Evolutionary conservation across 1,284 basidiomycete genomes (phyloP).

Genomic region (Rugosomyces carneus): DNA sequence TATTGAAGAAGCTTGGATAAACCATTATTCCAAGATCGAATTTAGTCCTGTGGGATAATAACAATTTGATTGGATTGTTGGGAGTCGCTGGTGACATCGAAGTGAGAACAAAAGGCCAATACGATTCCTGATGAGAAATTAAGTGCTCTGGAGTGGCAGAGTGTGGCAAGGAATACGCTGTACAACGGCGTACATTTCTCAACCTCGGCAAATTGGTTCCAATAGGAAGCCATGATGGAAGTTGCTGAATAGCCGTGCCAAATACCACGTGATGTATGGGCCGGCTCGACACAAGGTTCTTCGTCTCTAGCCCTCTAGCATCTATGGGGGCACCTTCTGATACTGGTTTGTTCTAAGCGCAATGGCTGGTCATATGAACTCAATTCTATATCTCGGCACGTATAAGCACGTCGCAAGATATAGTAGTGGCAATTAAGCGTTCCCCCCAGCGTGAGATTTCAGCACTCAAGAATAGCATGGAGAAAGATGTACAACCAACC

Average conservation of each 20-base stretch:
- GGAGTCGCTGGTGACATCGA: background rate
- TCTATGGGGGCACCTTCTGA: too few relatives aligned
- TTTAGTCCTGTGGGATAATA: background rate
- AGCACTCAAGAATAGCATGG: background rate
- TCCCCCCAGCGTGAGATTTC: background rate
- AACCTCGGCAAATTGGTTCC: too few relatives aligned
- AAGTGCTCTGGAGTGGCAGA: too few relatives aligned
- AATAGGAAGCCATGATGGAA: too few relatives aligned
- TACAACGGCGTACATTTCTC: too few relatives aligned
- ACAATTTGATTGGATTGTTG: background rate
- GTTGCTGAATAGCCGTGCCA: too few relatives aligned
- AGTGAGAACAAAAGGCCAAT: background rate
- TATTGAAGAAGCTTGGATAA: background rate
- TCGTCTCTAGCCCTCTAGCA: too few relatives aligned
- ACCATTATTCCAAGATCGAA: background rate
- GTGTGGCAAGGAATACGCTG: too few relatives aligned
- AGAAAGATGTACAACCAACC: background rate
- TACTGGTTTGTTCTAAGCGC: background rate
- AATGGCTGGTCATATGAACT: background rate
- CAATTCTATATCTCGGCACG: background rate
- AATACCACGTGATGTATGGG: too few relatives aligned
- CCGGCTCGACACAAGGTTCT: too few relatives aligned
- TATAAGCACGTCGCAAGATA: background rate
- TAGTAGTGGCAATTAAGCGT: background rate
- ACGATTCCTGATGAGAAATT: too few relatives aligned